Conservation (phyloP, 495 filamentous ascomycete species). For the Margaritispora aquatica region DNA sequence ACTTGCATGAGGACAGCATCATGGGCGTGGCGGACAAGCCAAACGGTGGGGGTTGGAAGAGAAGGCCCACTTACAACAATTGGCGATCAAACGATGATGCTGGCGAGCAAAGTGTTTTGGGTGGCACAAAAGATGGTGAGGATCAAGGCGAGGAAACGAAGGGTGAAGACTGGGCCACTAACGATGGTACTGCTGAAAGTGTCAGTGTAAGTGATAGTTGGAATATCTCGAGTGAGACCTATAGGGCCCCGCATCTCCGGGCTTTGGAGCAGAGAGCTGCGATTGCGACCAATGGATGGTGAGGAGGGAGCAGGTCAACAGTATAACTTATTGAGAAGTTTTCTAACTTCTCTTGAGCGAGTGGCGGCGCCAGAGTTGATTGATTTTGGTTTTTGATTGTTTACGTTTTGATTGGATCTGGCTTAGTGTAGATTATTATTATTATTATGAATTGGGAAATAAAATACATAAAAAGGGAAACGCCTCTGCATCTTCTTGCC, state of each 20-base stretch:
- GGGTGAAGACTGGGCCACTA: background rate
- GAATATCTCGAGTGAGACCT: background rate
- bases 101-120: background rate
- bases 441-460: too few relatives aligned
- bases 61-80: background rate
- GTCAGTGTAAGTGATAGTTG: background rate
- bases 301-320: too few relatives aligned
- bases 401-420: background rate
- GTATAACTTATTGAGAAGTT: background rate
- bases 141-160: background rate
- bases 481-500: too few relatives aligned
- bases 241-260: conserved; percentile 6
- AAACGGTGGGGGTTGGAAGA: background rate
- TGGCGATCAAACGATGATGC: background rate
- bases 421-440: too few relatives aligned
- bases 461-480: too few relatives aligned
- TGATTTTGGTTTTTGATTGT: background rate
- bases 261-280: background rate
- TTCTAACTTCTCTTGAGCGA: background rate
- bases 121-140: background rate
- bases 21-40: conserved; percentile 8
- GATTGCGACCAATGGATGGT: background rate
- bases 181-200: background rate
- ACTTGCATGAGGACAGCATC: conserved; percentile 4
- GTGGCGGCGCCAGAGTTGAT: background rate